Base-by-base conservation (phyloP, 2,329 filamentous ascomycete species). In the Colletotrichum tanaceti region DNA sequence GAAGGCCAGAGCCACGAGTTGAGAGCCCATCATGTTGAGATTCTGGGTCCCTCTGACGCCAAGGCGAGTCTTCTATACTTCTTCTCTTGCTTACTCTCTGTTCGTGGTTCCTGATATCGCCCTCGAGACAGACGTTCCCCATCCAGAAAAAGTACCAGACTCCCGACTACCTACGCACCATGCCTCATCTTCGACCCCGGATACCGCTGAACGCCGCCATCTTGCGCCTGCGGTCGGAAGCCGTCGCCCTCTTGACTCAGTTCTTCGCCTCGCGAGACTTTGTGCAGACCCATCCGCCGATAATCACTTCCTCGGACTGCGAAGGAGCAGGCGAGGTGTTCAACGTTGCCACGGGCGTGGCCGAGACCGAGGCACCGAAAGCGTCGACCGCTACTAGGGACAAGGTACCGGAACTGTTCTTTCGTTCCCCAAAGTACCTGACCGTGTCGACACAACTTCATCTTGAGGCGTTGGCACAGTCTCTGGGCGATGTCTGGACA, bases 281-380 rank as follows among this genome's bases (percentile, higher is more conserved):
- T 74, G 86, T 93, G 67, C 92, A 98, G 80, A 93, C 93, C 9
- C 95, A 98, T 73, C 93, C 96, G 4, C 96, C 96, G 5, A 90
- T 98, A 74, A 93, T 99, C 75, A 98, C 96, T 1, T 98, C 95
- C 0, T 97, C 95, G 0, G 96, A 99, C 75, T 99, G 96, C 75
- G 96, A 99, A 82, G 96, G 96, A 4, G 96, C 94, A 2, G 96
- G 96, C 0, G 94, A 98, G 77, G 95, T 97, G 20, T 99, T 99
- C 75, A 89, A 89, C 11, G 83, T 98, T 44, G 77, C 83, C 22
- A 83, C 87, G 14, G 79, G 74, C 13, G 63, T 72, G 43, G 66
- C 70, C 63, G 73, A 76, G 64, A 66, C 59, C 70, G 73, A 76
- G 65, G 65, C 59, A 70, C 72, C 59, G 69, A 74, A 24, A 77